Conservation (phyloP, 2,329 filamentous ascomycete species). For the Sarocladiaceae sp. region DNA sequence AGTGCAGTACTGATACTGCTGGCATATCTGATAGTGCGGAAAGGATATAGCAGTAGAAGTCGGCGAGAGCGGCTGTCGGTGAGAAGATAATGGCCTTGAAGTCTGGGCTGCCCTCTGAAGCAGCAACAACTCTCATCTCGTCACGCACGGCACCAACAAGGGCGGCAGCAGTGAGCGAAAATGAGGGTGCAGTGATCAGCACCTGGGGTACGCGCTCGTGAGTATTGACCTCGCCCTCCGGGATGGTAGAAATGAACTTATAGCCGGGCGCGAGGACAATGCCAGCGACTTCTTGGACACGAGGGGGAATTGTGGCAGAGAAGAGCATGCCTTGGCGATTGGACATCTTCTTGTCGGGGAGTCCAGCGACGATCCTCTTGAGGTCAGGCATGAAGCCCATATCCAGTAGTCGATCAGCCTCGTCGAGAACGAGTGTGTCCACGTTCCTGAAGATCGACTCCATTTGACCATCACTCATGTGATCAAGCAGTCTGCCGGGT, state of each 20-base stretch:
- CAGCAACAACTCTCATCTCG: constrained; percentile 24
- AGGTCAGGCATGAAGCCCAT: constrained; percentile 99
- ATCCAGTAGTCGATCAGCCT: constrained; percentile 99
- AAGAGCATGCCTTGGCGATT: constrained; percentile 99
- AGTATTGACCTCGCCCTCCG: constrained; percentile 69
- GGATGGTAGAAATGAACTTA: constrained; percentile 77
- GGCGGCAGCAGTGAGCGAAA: constrained; percentile 61
- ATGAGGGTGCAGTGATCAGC: constrained; percentile 60
- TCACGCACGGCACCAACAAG: constrained; percentile 52
- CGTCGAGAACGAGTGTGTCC: constrained; percentile 97
- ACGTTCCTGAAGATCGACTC: constrained; percentile 95
- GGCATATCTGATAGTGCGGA: constrained; percentile 34
- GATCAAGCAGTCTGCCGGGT: constrained; percentile 91
- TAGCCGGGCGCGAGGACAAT: constrained; percentile 66
- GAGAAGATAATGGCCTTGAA: constrained; percentile 88
- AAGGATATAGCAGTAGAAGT: constrained; percentile 45
- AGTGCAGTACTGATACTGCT: constrained; percentile 42
- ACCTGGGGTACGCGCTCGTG: constrained; percentile 74
- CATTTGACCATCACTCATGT: constrained; percentile 97
- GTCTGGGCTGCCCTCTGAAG: constrained; percentile 16
- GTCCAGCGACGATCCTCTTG: constrained; percentile 94
- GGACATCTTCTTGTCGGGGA: constrained; percentile 81
- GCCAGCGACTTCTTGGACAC: constrained; percentile 71
- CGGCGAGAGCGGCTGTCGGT: constrained; percentile 52
- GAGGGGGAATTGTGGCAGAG: constrained; percentile 80